A percentile compares a stretch with the other conserved stretches of the same genome.
Conservation (phyloP, 331 rosid species). For the Cydonia oblonga region DNA sequence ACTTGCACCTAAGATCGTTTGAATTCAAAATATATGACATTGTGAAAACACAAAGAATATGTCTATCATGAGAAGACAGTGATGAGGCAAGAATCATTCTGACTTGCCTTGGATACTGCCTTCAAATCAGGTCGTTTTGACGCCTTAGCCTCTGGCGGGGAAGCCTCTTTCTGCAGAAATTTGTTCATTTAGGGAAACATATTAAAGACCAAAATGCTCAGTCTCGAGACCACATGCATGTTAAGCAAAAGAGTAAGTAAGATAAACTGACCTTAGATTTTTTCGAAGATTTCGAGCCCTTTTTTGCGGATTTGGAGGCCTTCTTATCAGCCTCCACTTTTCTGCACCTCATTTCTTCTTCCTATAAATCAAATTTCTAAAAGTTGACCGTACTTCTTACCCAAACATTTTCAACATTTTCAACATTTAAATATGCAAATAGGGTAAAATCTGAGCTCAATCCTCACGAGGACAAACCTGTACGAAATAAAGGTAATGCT, state of each 20-base stretch:
- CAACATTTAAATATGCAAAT: neutral
- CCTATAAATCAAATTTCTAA: constrained; percentile 21
- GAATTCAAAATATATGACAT: neutral
- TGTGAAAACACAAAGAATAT: neutral
- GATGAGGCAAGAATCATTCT: neutral
- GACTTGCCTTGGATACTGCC: constrained; percentile 69
- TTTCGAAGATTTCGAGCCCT: constrained; percentile 23
- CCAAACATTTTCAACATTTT: neutral
- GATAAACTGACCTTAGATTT: constrained; percentile 31
- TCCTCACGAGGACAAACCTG: constrained; percentile 42
- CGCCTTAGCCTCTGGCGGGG: constrained; percentile 19
- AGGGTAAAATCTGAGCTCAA: neutral
- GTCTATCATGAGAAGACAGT: neutral
- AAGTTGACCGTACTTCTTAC: neutral
- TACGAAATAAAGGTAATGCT: constrained; percentile 62
- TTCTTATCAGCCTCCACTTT: constrained; percentile 24
- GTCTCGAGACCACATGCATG: neutral
- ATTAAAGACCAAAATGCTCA: neutral
- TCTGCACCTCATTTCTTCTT: constrained; percentile 55
- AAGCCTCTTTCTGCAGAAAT: constrained; percentile 25
- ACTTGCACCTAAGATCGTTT: neutral
- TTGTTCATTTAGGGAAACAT: neutral
- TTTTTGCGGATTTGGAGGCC: constrained; percentile 11
- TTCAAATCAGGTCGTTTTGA: constrained; percentile 87
- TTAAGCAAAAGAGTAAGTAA: neutral